Percentiles rank a stretch among this genome's conserved stretches.
phyloP scores from a whole-genome alignment of 108 stramenopile genomes.

The Parietichytrium sp. region DNA sequence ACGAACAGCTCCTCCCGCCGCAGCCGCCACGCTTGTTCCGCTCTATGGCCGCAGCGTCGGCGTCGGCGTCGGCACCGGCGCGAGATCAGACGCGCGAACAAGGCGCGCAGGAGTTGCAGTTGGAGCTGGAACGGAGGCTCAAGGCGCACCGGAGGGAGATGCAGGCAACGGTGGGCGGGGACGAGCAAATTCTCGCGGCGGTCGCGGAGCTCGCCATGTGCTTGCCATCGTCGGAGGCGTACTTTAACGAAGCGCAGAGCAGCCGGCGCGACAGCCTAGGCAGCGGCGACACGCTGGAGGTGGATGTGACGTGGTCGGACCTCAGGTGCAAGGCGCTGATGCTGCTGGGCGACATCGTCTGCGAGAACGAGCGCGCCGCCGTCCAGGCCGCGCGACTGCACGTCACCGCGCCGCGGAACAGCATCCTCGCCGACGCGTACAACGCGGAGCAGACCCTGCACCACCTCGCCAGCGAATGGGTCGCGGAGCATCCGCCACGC shows the following conservation, averaged over 20 bases:
- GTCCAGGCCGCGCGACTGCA: not conserved
- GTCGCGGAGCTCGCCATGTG: not conserved
- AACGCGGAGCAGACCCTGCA: not conserved
- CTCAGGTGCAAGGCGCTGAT: slow-evolving; percentile 2
- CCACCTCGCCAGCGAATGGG: not conserved
- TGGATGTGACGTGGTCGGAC: slow-evolving; percentile 6
- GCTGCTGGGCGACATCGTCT: slow-evolving; percentile 26
- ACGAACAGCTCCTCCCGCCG: not conserved
- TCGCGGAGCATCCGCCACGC: not conserved
- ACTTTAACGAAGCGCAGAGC: not conserved
- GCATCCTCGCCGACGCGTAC: not conserved
- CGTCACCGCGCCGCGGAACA: not conserved
- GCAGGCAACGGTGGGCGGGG: slow-evolving; percentile 22
- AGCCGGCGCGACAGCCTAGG: not conserved
- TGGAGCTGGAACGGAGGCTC: not conserved
- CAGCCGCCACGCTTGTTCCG: not conserved
- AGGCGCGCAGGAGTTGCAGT: not conserved
- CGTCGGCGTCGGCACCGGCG: not conserved
- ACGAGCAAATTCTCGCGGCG: not conserved
- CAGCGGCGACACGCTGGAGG: not conserved
- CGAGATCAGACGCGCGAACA: not conserved
- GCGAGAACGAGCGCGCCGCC: slow-evolving; percentile 18
- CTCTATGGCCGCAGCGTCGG: not conserved
- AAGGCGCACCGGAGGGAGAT: not conserved
- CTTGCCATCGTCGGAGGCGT: not conserved